These are phyloP conservation scores for Lotus japonicus DNA, from an alignment of 306 rosid genomes.

Conservation along the genomic window DNA sequence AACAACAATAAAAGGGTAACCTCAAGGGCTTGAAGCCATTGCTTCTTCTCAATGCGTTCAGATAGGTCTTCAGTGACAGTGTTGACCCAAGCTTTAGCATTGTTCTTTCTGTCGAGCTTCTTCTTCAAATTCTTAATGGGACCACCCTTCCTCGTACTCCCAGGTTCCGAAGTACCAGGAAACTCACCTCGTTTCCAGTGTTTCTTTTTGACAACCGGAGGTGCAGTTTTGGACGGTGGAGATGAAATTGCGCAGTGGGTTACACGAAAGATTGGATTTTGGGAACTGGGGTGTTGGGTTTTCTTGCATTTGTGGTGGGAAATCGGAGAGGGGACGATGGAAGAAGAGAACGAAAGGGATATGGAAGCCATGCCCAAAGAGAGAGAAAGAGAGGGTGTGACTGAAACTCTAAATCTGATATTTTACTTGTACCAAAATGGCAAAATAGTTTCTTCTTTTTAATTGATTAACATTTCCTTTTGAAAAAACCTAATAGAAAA, in stretches of 20 bases:
- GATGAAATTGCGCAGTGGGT: slow-evolving; percentile 45
- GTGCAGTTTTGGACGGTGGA: slow-evolving; percentile 28
- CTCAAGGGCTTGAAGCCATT: slow-evolving; percentile 97
- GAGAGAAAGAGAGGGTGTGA: background rate
- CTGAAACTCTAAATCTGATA: background rate
- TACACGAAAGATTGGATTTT: slow-evolving; percentile 20
- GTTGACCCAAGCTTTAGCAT: slow-evolving; percentile 86
- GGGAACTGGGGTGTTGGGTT: slow-evolving; percentile 15
- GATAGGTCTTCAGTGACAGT: slow-evolving; percentile 87
- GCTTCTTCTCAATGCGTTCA: slow-evolving; percentile 60
- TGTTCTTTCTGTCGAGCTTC: slow-evolving; percentile 54
- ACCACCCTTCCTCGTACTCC: slow-evolving; percentile 26
- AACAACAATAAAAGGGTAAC: slow-evolving; percentile 10
- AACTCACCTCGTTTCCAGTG: slow-evolving; percentile 87
- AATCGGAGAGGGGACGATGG: slow-evolving; percentile 41
- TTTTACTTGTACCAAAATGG: too few relatives aligned
- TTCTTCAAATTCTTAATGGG: slow-evolving; percentile 81
- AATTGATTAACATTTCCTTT: too few relatives aligned
- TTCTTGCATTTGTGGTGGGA: slow-evolving; percentile 21
- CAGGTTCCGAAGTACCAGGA: slow-evolving; percentile 48
- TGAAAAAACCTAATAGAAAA: too few relatives aligned
- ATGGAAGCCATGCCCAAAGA: slow-evolving; percentile 46
- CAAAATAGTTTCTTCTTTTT: too few relatives aligned
- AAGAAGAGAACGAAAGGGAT: slow-evolving; percentile 62
- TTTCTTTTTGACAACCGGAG: slow-evolving; percentile 41